Base-by-base conservation (phyloP, 139 green algal species). In the Chlamydomonas eustigma region DNA sequence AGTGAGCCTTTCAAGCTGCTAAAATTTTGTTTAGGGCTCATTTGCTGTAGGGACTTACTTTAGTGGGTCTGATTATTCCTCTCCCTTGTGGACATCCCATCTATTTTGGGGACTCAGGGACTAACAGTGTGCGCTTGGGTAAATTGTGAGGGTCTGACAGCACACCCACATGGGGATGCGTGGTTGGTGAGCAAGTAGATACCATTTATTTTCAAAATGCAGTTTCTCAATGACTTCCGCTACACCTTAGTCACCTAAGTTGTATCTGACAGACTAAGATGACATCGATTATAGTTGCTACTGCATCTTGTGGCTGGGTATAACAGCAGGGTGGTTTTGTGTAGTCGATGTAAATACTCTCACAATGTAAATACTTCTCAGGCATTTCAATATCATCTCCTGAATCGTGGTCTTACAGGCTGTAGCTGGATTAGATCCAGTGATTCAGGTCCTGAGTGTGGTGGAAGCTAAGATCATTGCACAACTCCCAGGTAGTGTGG, bases 361-460 rank as follows among this genome's bases (percentile, higher is more conserved):
- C 66, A 12, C 31, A 73, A 28, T 28, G 8, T n/a, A 12, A 25
- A 12, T 39, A 5, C 30, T 51, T 39, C 58, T 28, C 58, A 70
- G 25, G 25, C 58, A 70, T 28, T 58, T 12, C 18, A 24, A 8
- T 28, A 24, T 24, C 66, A 50, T 32, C 30, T 50, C 66, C 18
- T 50, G 32, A 73, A 32, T n/a, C 28, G 4, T 76, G 25, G 6
- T 35, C 24, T 8, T 35, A 22, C 58, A 89, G 85, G 88, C 89
- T 12, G 84, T 92, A 25, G 81, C 86, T 3, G 88, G 86, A 0
- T 74, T 50, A 39, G 84, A 88, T 58, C 24, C 37, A 6, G 73
- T 79, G 50, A 90, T 93, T 64, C 81, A 82, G 39, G 74, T 93
- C 4, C 87, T 93, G 67, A 92, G 88, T 67, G 78, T 92, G 22